Evolutionary conservation across 257 asterid genomes (phyloP).

Genomic region (Thymus quinquecostatus): DNA sequence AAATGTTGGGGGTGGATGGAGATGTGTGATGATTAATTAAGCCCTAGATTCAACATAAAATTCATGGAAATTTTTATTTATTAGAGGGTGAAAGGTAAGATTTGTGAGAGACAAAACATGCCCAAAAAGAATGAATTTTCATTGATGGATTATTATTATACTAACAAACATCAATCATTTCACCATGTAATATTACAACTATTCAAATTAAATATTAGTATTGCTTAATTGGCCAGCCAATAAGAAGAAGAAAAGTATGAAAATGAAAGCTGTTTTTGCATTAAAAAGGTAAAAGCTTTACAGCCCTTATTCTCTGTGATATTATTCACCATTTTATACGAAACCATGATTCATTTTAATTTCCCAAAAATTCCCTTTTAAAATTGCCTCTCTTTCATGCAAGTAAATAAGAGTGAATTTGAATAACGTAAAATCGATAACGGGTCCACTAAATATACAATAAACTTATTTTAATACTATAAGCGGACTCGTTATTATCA

Average conservation of each 20-base stretch:
- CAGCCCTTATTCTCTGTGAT: slow-evolving; percentile 36
- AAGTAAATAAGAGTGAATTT: neutral
- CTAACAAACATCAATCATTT: slow-evolving; percentile 16
- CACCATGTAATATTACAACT: slow-evolving; percentile 14
- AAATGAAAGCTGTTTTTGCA: slow-evolving; percentile 43
- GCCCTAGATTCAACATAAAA: too few species aligned
- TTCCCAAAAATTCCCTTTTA: neutral
- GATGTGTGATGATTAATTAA: too few species aligned
- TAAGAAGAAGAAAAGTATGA: slow-evolving; percentile 19
- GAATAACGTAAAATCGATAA: too few species aligned
- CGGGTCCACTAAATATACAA: too few species aligned
- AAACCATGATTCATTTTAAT: too few species aligned
- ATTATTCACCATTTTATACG: slow-evolving; percentile 17
- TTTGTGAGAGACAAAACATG: slow-evolving; percentile 37
- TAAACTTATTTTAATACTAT: too few species aligned
- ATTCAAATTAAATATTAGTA: neutral
- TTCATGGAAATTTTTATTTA: too few species aligned
- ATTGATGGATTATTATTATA: slow-evolving; percentile 21
- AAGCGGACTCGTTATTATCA: too few species aligned
- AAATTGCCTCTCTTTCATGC: neutral
- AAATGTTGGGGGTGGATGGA: too few species aligned
- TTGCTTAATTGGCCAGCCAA: slow-evolving; percentile 32
- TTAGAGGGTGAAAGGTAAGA: neutral
- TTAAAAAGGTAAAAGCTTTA: slow-evolving; percentile 37
- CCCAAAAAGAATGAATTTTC: slow-evolving; percentile 22